Evolutionary conservation across 441 rosid species (phyloP).

Genomic region (Theobroma grandiflorum): DNA sequence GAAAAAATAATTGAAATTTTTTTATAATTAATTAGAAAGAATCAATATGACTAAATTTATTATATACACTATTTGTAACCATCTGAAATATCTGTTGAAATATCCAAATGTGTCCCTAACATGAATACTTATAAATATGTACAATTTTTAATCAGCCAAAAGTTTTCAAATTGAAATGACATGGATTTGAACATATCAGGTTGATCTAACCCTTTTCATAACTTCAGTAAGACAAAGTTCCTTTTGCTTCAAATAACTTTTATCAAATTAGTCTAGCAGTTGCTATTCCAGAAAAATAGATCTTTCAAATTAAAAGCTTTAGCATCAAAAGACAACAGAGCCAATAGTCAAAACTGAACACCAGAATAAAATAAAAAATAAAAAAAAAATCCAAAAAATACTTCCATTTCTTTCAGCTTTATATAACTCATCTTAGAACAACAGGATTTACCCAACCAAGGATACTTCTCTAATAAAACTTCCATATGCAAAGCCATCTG

Average conservation of each 20-base stretch:
- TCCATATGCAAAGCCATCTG: neutral
- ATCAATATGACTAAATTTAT: no score
- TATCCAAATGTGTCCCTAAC: neutral
- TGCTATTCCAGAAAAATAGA: neutral
- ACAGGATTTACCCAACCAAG: neutral
- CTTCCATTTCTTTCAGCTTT: neutral
- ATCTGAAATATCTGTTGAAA: no score
- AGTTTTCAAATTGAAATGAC: neutral
- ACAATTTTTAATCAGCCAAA: neutral
- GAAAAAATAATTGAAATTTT: no score
- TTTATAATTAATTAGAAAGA: no score
- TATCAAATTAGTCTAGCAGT: neutral
- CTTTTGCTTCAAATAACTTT: no score
- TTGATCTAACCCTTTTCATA: neutral
- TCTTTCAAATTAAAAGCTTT: neutral
- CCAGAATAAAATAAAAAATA: neutral
- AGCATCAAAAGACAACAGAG: slow-evolving; percentile 9
- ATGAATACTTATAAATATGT: neutral
- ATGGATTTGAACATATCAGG: slow-evolving; percentile 9
- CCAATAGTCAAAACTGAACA: neutral
- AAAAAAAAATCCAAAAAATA: no score
- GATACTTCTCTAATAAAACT: slow-evolving; percentile 12
- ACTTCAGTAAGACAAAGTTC: neutral
- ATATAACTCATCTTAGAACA: neutral
- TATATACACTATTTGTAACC: no score